Percentiles rank a stretch among this genome's conserved stretches.
Conservation (phyloP, 2,329 filamentous ascomycete species). For the Plectosphaerella cucumerina region DNA sequence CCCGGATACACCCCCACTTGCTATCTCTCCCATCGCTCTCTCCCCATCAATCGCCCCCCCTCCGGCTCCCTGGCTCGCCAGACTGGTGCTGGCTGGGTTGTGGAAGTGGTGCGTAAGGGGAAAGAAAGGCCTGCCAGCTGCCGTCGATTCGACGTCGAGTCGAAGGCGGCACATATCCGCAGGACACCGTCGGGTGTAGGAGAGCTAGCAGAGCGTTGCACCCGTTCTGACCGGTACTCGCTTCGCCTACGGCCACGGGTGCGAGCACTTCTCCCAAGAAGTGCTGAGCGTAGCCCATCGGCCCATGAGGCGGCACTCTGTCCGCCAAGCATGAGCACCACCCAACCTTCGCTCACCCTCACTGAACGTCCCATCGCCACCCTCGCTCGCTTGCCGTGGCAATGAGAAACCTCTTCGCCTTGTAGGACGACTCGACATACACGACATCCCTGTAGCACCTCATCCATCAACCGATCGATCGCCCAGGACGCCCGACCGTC, state of each 20-base stretch:
- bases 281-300: neutral
- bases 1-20: neutral
- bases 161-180: too few species aligned
- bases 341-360: neutral
- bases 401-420: neutral
- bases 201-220: too few species aligned
- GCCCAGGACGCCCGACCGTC: neutral
- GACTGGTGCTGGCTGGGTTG: too few species aligned
- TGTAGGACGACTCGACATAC: neutral
- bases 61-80: neutral
- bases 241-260: too few species aligned
- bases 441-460: neutral
- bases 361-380: neutral
- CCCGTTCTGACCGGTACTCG: too few species aligned
- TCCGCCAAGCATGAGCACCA: neutral
- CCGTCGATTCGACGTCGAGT: too few species aligned
- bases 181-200: too few species aligned
- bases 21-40: neutral
- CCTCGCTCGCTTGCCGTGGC: neutral
- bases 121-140: too few species aligned
- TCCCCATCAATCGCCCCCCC: neutral
- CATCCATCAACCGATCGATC: neutral
- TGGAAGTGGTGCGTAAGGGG: too few species aligned
- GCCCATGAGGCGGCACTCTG: neutral
- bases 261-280: neutral